These are phyloP conservation scores for Chaetomiaceae sp. DNA, from an alignment of 2,329 filamentous ascomycete species.

Conservation along the genomic window DNA sequence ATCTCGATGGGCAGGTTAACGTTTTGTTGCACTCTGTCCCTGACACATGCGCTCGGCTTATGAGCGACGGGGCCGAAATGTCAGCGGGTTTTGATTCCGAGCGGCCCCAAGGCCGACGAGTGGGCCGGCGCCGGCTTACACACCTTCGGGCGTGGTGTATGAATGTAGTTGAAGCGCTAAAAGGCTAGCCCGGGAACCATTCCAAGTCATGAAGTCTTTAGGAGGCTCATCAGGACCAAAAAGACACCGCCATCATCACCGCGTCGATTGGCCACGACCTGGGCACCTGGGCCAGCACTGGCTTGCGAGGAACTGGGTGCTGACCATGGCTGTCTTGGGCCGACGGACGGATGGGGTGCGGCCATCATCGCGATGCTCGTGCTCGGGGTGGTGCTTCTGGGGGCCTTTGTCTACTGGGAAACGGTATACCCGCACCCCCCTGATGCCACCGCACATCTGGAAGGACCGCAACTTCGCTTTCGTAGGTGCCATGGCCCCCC, in stretches of 20 bases:
- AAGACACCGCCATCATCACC: constrained; percentile 60
- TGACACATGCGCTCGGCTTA: background rate
- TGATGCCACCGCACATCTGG: constrained; percentile 55
- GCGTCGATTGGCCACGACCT: constrained; percentile 56
- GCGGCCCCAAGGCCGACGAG: background rate
- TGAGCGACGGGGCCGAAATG: background rate
- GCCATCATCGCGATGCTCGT: constrained; percentile 58
- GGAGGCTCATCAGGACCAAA: too few relatives aligned
- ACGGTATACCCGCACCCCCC: constrained; percentile 43
- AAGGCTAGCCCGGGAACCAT: background rate
- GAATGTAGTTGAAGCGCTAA: background rate
- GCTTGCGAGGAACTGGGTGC: too few relatives aligned
- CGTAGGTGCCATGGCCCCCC: constrained; percentile 34
- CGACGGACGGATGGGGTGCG: constrained; percentile 58
- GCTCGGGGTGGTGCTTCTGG: constrained; percentile 53
- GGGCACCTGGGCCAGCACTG: constrained; percentile 61
- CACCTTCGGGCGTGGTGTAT: background rate
- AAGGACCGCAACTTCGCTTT: constrained; percentile 61
- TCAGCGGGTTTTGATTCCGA: constrained; percentile 2
- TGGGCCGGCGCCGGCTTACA: background rate
- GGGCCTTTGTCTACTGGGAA: constrained; percentile 60
- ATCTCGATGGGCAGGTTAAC: too few relatives aligned
- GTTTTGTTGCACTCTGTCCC: background rate
- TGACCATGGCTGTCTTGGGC: constrained; percentile 42
- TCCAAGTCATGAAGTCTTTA: too few relatives aligned